These are phyloP conservation scores for Astragalus glycyphyllos DNA, from an alignment of 306 rosid genomes.

Conservation along the genomic window DNA sequence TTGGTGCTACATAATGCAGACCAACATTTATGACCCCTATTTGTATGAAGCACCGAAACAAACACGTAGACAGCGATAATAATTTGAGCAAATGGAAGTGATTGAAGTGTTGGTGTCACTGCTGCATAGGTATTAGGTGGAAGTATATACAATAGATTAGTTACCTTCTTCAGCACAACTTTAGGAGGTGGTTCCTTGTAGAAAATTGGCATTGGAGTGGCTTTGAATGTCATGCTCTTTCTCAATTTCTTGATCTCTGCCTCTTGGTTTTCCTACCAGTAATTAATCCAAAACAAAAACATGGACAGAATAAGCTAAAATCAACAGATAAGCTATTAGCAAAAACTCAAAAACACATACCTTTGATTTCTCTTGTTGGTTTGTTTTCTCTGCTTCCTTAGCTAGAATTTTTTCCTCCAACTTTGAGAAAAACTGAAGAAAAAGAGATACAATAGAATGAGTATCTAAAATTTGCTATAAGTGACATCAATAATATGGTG, in stretches of 20 bases:
- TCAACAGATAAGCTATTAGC: conserved; percentile 14
- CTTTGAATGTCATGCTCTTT: conserved; percentile 82
- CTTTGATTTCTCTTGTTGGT: conserved; percentile 84
- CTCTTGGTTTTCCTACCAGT: conserved; percentile 77
- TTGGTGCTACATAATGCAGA: too few species aligned
- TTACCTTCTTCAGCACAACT: conserved; percentile 88
- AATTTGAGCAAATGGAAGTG: too few species aligned
- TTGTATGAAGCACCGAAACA: too few species aligned
- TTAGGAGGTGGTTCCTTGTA: conserved; percentile 93
- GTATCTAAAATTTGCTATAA: conserved; percentile 21
- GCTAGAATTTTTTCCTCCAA: conserved; percentile 93
- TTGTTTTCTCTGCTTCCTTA: conserved; percentile 84
- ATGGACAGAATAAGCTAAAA: conserved; percentile 25
- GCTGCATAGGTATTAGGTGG: neutral
- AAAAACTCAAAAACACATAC: conserved; percentile 42
- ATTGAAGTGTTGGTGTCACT: too few species aligned
- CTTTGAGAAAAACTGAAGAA: conserved; percentile 83
- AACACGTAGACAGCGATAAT: too few species aligned
- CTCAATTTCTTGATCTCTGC: conserved; percentile 90
- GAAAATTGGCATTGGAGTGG: conserved; percentile 94
- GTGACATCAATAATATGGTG: neutral
- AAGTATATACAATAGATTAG: neutral
- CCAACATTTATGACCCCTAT: too few species aligned
- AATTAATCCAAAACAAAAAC: conserved; percentile 22
- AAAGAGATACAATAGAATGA: conserved; percentile 19